phyloP scores from a whole-genome alignment of 2,329 filamentous ascomycete genomes.

The Elsinoe ampelina region DNA sequence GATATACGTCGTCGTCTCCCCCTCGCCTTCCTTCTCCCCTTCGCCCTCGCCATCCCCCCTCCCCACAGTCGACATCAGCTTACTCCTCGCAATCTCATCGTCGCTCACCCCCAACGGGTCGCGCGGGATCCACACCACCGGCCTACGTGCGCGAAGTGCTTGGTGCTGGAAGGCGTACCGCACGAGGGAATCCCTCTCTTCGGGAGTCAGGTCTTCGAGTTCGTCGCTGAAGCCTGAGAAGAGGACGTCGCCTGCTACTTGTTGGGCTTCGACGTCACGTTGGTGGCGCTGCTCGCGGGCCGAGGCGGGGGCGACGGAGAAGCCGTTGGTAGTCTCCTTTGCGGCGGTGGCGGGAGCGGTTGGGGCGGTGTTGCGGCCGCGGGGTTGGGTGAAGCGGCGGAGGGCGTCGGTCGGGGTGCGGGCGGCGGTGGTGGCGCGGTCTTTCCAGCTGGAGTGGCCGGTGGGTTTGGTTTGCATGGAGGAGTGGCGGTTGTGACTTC shows the following conservation, averaged over 20 bases:
- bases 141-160: conserved; percentile 72
- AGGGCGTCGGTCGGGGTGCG: conserved; percentile 8
- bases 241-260: conserved; percentile 63
- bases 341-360: background rate
- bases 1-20: conserved; percentile 40
- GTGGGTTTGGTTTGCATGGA: conserved; percentile 16
- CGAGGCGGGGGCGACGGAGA: background rate
- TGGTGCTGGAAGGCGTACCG: conserved; percentile 85
- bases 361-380: background rate
- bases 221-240: conserved; percentile 86
- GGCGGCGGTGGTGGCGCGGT: conserved; percentile 10
- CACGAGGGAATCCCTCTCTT: conserved; percentile 77
- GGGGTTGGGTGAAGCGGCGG: conserved; percentile 8
- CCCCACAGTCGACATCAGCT: conserved; percentile 58
- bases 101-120: conserved; percentile 86
- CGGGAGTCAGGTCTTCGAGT: conserved; percentile 84
- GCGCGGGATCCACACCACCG: conserved; percentile 86
- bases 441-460: conserved; percentile 12
- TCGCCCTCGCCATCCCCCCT: conserved; percentile 16
- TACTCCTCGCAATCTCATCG: conserved; percentile 76
- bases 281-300: background rate
- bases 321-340: background rate
- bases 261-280: conserved; percentile 61
- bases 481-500: background rate
- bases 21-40: conserved; percentile 16